Conservation (phyloP, 768 basidiomycete species). For the Phylloporus arenicola region DNA sequence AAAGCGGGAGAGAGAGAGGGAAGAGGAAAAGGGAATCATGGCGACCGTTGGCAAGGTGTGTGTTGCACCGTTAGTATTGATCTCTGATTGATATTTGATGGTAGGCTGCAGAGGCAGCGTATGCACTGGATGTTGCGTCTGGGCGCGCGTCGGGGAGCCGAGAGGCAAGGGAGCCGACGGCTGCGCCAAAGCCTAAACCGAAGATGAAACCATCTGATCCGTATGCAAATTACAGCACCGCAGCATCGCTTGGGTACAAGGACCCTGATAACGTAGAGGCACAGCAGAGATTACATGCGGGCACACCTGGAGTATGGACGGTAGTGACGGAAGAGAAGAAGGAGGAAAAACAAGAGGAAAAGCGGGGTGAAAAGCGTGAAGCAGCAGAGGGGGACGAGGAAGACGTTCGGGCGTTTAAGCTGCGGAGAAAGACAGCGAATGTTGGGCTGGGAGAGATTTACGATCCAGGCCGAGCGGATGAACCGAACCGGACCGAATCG, state of each 20-base stretch:
- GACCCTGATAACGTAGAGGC: slow-evolving; percentile 76
- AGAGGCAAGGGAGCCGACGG: slow-evolving; percentile 7
- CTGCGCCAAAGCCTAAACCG: slow-evolving; percentile 29
- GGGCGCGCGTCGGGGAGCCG: slow-evolving; percentile 40
- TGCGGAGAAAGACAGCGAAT: slow-evolving; percentile 54
- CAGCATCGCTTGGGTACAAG: slow-evolving; percentile 71
- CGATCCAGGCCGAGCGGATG: slow-evolving; percentile 50
- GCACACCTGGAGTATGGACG: slow-evolving; percentile 76
- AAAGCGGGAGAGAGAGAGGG: slow-evolving; percentile 76
- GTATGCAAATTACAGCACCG: slow-evolving; percentile 84
- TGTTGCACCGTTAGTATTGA: background rate
- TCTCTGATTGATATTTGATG: slow-evolving; percentile 1
- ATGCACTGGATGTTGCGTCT: slow-evolving; percentile 69
- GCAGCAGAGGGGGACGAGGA: slow-evolving; percentile 42
- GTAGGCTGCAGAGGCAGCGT: slow-evolving; percentile 77
- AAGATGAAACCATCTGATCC: slow-evolving; percentile 56
- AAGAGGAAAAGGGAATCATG: slow-evolving; percentile 87
- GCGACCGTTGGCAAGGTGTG: slow-evolving; percentile 72
- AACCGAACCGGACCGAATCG: slow-evolving; percentile 5
- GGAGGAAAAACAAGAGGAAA: background rate
- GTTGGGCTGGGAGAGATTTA: slow-evolving; percentile 73
- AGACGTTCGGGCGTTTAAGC: slow-evolving; percentile 53
- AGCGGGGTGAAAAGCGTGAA: slow-evolving; percentile 30
- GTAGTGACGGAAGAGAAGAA: slow-evolving; percentile 36
- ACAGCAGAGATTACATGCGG: slow-evolving; percentile 56